Percentiles rank a stretch among this genome's conserved stretches.
These are phyloP conservation scores for Tetrapisispora pingtungensis DNA, from an alignment of 805 yeast species.

Conservation along the genomic window DNA sequence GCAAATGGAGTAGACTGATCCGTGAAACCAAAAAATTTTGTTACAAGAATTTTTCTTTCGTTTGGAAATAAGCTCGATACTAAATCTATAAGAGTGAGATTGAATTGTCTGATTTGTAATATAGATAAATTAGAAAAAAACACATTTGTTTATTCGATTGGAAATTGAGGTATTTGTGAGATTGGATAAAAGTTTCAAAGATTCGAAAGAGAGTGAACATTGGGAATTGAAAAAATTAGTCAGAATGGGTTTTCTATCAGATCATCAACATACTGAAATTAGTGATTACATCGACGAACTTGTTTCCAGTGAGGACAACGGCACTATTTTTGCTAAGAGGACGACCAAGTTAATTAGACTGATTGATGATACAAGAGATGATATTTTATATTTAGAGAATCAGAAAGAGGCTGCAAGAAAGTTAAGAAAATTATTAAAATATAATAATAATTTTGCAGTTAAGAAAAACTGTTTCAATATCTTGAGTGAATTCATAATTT, in stretches of 20 bases:
- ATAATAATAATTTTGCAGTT: slow-evolving; percentile 65
- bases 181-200: no score
- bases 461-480: slow-evolving; percentile 3
- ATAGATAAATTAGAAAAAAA: no score
- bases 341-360: slow-evolving; percentile 27
- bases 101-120: no score
- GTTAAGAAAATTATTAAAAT: slow-evolving; percentile 76
- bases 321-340: slow-evolving; percentile 26
- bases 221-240: not conserved
- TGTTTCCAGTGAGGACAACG: slow-evolving; percentile 19
- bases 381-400: slow-evolving; percentile 17
- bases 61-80: no score
- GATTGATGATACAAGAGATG: slow-evolving; percentile 31
- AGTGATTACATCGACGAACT: slow-evolving; percentile 53
- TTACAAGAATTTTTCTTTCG: no score
- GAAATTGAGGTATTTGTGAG: no score
- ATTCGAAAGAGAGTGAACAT: not conserved
- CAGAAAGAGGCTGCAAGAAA: slow-evolving; percentile 82
- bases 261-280: slow-evolving; percentile 60
- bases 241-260: slow-evolving; percentile 46
- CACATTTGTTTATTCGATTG: no score
- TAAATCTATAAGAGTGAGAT: no score
- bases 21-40: no score
- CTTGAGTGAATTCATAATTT: slow-evolving; percentile 43
- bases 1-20: no score